Base-by-base conservation (phyloP, 257 asterid species). In the Petunia secreta region DNA sequence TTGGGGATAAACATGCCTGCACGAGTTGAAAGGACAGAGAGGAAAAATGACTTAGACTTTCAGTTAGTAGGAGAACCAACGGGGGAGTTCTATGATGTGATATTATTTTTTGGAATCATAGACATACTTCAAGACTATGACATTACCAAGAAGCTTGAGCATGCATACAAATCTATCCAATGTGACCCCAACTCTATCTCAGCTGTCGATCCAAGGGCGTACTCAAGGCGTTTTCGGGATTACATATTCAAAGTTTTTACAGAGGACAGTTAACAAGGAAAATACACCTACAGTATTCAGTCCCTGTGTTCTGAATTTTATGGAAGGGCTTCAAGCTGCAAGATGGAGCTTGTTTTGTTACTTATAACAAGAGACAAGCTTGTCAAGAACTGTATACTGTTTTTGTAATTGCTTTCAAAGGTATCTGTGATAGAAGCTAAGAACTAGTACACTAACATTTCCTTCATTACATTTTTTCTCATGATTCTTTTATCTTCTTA, bases 111-210 rank as follows among this genome's bases (percentile, higher is more conserved):
- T 64, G 84, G 87, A 8, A 81, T 84, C 34, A 84, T 84, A 2
- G 86, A 83, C 66, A 83, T 83, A 57, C 80, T 83, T 37, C 86
- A 83, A 75, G 86, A 83, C 80, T 83, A 84, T 38, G 87, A 84
- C 63, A 84, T 84, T 46, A 84, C 82, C 78, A 84, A 84, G 80
- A 84, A 84, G 80, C 87, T 84, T 69, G 87, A 84, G 48, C 87
- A 84, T 84, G 87, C 87, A 4, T 84, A 84, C 80, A 84, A 84
- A 80, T 53, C 87, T 3, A 80, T 84, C 80, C 87, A 84, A 48
- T 84, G 62, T 60, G 87, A 84, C 37, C 82, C 87, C 5, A 84
- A 83, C 57, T 84, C 84, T 73, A 84, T 84, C 74, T 84, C 87
- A 55, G 84, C 84, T 2, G 82, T 84, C 8, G 87, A 84, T 14